Evolutionary conservation across 2,329 filamentous ascomycete genomes (phyloP).

Genomic region (Aspergillus sergii): DNA sequence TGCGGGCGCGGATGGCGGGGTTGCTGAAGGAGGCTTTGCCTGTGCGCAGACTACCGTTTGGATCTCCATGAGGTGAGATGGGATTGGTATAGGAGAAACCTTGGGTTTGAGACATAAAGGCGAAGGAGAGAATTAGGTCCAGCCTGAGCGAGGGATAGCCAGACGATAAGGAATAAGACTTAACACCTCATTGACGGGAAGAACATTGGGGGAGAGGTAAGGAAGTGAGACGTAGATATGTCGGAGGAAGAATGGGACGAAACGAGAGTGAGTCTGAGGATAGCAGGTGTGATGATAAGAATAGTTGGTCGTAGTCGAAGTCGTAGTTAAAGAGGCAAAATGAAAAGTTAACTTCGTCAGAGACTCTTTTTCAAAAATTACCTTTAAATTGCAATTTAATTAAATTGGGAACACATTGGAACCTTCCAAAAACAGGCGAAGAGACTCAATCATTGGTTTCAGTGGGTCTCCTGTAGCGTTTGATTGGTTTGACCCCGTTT

Average conservation of each 20-base stretch:
- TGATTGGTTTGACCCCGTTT: not conserved
- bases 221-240: not conserved
- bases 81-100: constrained; percentile 5
- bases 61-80: constrained; percentile 31
- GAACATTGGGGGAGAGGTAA: not conserved
- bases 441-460: not conserved
- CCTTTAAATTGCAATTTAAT: not conserved
- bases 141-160: not conserved
- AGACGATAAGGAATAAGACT: not conserved
- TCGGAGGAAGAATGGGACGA: not conserved
- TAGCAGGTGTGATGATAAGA: not conserved
- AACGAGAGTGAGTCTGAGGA: not conserved
- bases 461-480: not conserved
- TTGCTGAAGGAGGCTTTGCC: constrained; percentile 19
- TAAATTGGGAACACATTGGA: constrained; percentile 1
- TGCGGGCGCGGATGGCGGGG: constrained; percentile 16
- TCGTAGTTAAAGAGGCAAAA: constrained; percentile 2
- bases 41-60: constrained; percentile 26
- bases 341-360: not conserved
- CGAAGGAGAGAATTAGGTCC: constrained; percentile 6
- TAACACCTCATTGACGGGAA: not conserved
- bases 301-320: not conserved
- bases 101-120: constrained; percentile 30
- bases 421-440: not conserved
- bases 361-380: not conserved